phyloP scores from a whole-genome alignment of 2,329 filamentous ascomycete genomes.

The Graphium sp. region DNA sequence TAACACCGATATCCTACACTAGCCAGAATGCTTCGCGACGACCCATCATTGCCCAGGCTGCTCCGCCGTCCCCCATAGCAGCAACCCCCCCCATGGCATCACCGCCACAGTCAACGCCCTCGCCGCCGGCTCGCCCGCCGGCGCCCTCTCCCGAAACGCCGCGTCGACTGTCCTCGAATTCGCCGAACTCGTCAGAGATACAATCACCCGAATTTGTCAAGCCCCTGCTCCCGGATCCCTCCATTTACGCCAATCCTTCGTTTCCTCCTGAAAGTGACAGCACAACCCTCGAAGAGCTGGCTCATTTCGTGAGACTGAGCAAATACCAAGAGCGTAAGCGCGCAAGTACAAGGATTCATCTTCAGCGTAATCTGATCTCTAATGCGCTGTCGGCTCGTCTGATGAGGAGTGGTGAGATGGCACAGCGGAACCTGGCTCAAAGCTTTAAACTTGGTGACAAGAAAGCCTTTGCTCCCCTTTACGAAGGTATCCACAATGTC shows the following conservation, averaged over 20 bases:
- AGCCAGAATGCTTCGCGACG: constrained; percentile 1
- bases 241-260: constrained; percentile 46
- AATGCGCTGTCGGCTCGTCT: constrained; percentile 60
- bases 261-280: constrained; percentile 43
- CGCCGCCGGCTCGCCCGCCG: background rate
- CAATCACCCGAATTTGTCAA: too few relatives aligned
- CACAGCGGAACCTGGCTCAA: constrained; percentile 61
- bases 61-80: constrained; percentile 1
- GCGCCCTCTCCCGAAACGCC: constrained; percentile 1
- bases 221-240: constrained; percentile 48
- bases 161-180: too few relatives aligned
- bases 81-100: background rate
- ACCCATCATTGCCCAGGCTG: constrained; percentile 4
- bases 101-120: background rate
- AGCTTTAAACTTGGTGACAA: constrained; percentile 67
- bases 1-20: too few relatives aligned
- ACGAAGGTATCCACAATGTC: constrained; percentile 65
- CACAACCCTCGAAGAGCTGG: constrained; percentile 60
- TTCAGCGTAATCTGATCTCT: constrained; percentile 59
- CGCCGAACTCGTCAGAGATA: too few relatives aligned
- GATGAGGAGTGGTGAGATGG: constrained; percentile 56
- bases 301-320: constrained; percentile 60
- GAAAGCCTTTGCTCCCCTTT: constrained; percentile 56
- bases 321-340: constrained; percentile 73
- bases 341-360: constrained; percentile 51